A percentile compares a stretch with the other conserved stretches of the same genome.
Evolutionary conservation across 2,329 filamentous ascomycete genomes (phyloP).

Genomic region (Gliomastix tumulicola): DNA sequence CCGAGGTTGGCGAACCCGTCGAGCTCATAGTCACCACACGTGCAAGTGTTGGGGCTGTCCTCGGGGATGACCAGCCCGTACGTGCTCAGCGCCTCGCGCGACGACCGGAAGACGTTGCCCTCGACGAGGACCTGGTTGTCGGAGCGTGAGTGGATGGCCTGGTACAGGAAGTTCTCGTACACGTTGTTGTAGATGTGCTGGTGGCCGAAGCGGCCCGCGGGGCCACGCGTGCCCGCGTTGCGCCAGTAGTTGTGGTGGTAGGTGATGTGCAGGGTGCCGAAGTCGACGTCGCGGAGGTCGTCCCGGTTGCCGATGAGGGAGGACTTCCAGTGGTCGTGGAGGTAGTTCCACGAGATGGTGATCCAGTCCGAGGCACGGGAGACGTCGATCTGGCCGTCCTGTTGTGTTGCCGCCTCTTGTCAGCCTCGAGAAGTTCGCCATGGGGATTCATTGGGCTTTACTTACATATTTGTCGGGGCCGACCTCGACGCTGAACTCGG

Average conservation of each 20-base stretch:
- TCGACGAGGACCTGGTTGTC: slow-evolving; percentile 43
- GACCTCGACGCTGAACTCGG: slow-evolving; percentile 21
- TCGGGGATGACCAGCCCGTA: slow-evolving; percentile 48
- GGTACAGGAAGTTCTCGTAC: slow-evolving; percentile 37
- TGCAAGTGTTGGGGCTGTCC: slow-evolving; percentile 45
- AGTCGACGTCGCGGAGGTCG: slow-evolving; percentile 29
- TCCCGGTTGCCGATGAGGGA: slow-evolving; percentile 34
- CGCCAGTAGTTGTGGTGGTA: slow-evolving; percentile 44
- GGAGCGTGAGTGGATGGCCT: slow-evolving; percentile 39
- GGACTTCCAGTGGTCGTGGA: slow-evolving; percentile 41
- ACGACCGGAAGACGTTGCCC: slow-evolving; percentile 39
- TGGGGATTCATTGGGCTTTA: background rate
- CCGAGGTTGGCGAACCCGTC: slow-evolving; percentile 48
- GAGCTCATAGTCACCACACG: slow-evolving; percentile 44
- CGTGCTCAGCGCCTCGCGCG: slow-evolving; percentile 40
- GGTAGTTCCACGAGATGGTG: slow-evolving; percentile 40
- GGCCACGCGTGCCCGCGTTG: slow-evolving; percentile 36
- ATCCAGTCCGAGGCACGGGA: slow-evolving; percentile 35
- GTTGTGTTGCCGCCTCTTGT: background rate
- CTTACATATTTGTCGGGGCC: slow-evolving; percentile 28
- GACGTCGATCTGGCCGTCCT: slow-evolving; percentile 39
- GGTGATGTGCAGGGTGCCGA: slow-evolving; percentile 35
- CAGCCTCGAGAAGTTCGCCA: background rate
- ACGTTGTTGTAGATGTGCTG: slow-evolving; percentile 43
- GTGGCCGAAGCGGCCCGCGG: slow-evolving; percentile 40